These are phyloP conservation scores for Aurinia saxatilis DNA, from an alignment of 345 rosid species.

Conservation along the genomic window DNA sequence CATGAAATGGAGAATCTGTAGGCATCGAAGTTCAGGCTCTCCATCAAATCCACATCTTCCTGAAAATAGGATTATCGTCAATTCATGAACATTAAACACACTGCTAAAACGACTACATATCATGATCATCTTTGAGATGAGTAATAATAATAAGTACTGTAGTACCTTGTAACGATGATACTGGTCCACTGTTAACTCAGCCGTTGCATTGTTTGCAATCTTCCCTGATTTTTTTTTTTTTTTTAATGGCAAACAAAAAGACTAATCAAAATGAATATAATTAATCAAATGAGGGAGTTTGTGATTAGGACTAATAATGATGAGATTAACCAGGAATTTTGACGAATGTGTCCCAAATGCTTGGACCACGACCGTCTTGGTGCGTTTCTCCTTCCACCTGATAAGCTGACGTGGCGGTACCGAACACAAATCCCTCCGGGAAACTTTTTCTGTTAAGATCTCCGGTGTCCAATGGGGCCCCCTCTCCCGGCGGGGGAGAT, in stretches of 20 bases:
- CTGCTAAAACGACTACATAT: too few species aligned
- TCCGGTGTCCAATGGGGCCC: slow-evolving; percentile 37
- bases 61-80: slow-evolving; percentile 19
- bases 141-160: too few species aligned
- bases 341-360: slow-evolving; percentile 79
- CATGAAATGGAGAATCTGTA: slow-evolving; percentile 97
- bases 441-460: slow-evolving; percentile 50
- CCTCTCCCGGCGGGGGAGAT: slow-evolving; percentile 18
- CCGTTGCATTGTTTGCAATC: slow-evolving; percentile 64
- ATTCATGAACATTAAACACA: too few species aligned
- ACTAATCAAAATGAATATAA: too few species aligned
- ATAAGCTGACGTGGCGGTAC: slow-evolving; percentile 82
- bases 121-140: not conserved
- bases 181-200: slow-evolving; percentile 77
- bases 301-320: not conserved
- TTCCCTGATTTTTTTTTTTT: slow-evolving; percentile 37
- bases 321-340: slow-evolving; percentile 47
- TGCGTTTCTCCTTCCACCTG: slow-evolving; percentile 85
- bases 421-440: slow-evolving; percentile 60
- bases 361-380: slow-evolving; percentile 83
- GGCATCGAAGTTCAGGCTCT: slow-evolving; percentile 74
- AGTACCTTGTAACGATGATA: slow-evolving; percentile 90
- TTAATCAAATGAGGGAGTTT: too few species aligned
- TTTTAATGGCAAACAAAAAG: too few species aligned
- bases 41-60: slow-evolving; percentile 86